Conservation (phyloP, 108 stramenopile species). For the Fistulifera pelliculosa region DNA sequence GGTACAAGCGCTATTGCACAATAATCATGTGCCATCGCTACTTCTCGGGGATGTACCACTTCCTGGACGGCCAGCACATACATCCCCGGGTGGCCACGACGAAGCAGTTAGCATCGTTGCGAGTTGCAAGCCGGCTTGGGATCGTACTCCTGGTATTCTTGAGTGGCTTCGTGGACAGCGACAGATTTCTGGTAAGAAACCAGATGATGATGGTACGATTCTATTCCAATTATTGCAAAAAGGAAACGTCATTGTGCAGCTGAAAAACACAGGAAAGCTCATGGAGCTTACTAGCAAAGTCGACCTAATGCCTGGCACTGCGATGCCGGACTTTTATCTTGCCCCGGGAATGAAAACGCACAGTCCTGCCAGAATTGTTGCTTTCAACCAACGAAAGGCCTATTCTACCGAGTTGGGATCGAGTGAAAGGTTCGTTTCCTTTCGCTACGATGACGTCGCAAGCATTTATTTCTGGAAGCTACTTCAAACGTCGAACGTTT, state of each 20-base stretch:
- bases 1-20: not conserved
- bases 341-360: slow-evolving; percentile 4
- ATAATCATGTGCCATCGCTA: not conserved
- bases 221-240: not conserved
- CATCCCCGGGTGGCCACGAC: no score
- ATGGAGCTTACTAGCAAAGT: not conserved
- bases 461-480: not conserved
- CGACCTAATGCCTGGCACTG: not conserved
- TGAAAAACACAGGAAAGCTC: not conserved
- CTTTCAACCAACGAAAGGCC: no score
- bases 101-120: no score
- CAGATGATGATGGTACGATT: not conserved
- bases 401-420: no score
- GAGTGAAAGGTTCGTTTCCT: not conserved
- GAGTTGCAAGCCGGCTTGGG: not conserved
- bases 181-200: not conserved
- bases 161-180: not conserved
- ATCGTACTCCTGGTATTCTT: not conserved
- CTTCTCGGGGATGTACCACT: not conserved
- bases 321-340: not conserved
- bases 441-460: not conserved
- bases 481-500: not conserved
- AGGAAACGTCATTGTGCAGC: not conserved
- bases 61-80: not conserved
- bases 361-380: not conserved